A percentile compares a stretch with the other conserved stretches of the same genome.
phyloP scores from a whole-genome alignment of 441 rosid genomes.

The Populus hybrid region DNA sequence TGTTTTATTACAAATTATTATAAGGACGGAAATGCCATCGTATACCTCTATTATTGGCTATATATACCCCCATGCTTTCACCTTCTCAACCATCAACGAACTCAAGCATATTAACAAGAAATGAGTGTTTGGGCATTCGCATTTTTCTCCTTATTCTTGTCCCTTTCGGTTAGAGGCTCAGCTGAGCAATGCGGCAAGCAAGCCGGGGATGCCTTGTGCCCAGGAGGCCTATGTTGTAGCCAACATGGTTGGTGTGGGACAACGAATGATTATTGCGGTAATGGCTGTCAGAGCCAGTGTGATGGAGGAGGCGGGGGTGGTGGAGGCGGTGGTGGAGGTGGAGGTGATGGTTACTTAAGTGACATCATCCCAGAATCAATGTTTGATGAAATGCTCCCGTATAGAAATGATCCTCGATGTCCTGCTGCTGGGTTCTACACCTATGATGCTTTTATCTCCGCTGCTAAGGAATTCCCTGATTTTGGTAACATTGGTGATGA shows the following conservation, averaged over 20 bases:
- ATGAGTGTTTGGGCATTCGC: constrained; percentile 23
- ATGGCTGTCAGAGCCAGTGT: constrained; percentile 59
- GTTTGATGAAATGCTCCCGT: constrained; percentile 45
- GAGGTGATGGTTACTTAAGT: constrained; percentile 2
- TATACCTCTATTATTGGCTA: no score
- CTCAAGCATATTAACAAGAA: background rate
- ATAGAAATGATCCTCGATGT: constrained; percentile 44
- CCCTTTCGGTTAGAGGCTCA: constrained; percentile 16
- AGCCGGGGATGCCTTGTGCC: constrained; percentile 48
- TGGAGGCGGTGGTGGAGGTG: constrained; percentile 23
- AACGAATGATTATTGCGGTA: constrained; percentile 31
- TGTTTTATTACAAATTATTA: no score
- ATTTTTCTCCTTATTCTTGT: constrained; percentile 11
- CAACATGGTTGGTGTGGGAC: constrained; percentile 46
- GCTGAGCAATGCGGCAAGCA: constrained; percentile 56
- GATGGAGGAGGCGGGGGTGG: constrained; percentile 6
- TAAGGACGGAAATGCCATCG: no score
- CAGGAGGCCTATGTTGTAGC: constrained; percentile 55
- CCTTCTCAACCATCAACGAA: background rate
- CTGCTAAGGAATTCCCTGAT: constrained; percentile 40
- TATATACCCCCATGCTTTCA: background rate
- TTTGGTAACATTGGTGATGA: constrained; percentile 50
- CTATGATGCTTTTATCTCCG: constrained; percentile 49
- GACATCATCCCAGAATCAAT: constrained; percentile 30
- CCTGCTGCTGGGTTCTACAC: constrained; percentile 49